Evolutionary conservation across 352 stramenopile genomes (phyloP), one percentile per base, ranked within the genome.

Genomic region (Globisporangium cystogenes): DNA sequence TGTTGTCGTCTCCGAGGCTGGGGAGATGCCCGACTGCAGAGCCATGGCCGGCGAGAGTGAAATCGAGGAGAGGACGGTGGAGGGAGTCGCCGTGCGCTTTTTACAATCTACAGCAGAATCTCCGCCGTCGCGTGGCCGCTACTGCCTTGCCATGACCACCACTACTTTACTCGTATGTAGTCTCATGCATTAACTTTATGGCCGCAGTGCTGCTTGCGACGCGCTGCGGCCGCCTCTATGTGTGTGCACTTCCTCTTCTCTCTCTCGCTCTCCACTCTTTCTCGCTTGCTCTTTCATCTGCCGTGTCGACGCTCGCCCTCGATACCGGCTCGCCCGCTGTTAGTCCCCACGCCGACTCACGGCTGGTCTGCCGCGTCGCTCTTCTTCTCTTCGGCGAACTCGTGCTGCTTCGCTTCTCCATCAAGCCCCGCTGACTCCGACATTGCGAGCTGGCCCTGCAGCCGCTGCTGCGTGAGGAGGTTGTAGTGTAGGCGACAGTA

Each of bases 401-500:
- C 39, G 39, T 8, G 39, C 39, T 24, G 39, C 39, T 43, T 43
- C 39, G 23, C 39, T 18, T 43, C 39, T 24, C 39, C 16, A 18
- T 43, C 39, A 3, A 23, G 6, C 10, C 39, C n/a, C 6, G 39
- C 7, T 43, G 20, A 18, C 7, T 6, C n/a, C 16, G 18, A 14
- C 18, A 43, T 4, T 2, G 39, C 2, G 6, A 43, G 39, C 39
- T 43, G 39, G 15, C 10, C 39, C 18, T 59, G 66, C 49, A 76
- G 64, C 7, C 69, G 63, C 56, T 82, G 71, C 15, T 64, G 57
- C 48, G 66, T 72, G 15, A 81, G 58, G 37, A 76, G 47, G 49
- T 81, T 83, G 58, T 90, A 75, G 68, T 93, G 82, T 55, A 82
- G 72, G 23, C 81, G 81, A 64, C 82, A 93, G 54, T 89, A 89